phyloP scores from a whole-genome alignment of 441 rosid species.

The Gossypium schwendimanii region DNA sequence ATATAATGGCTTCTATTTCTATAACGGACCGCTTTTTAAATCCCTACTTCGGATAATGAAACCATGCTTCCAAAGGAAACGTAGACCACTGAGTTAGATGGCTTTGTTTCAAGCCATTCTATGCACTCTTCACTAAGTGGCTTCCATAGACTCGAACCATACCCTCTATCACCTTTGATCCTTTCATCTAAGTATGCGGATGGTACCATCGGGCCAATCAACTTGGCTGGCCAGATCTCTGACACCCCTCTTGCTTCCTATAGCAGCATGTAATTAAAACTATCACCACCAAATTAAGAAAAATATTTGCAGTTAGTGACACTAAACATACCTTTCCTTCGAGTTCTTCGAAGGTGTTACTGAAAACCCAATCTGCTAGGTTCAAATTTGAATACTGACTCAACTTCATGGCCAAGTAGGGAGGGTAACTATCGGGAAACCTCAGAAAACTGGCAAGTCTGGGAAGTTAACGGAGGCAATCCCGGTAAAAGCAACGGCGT shows the following conservation, averaged over 20 bases:
- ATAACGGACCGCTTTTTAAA: too few species aligned
- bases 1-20: too few species aligned
- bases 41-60: conserved; percentile 14
- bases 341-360: conserved; percentile 44
- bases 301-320: background rate
- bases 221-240: conserved; percentile 45
- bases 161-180: conserved; percentile 41
- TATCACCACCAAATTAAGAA: background rate
- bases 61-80: conserved; percentile 59
- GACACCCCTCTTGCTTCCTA: conserved; percentile 39
- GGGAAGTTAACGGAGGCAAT: conserved; percentile 37
- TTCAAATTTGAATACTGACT: conserved; percentile 44
- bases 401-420: conserved; percentile 48
- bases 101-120: conserved; percentile 53
- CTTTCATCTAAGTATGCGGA: conserved; percentile 47
- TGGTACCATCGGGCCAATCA: conserved; percentile 81
- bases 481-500: conserved; percentile 36
- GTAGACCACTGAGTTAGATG: conserved; percentile 34
- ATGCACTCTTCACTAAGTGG: conserved; percentile 45
- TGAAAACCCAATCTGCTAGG: conserved; percentile 52
- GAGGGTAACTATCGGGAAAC: conserved; percentile 36
- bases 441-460: conserved; percentile 46
- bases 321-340: conserved; percentile 40
- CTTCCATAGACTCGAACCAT: conserved; percentile 64
- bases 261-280: conserved; percentile 4